Evolutionary conservation across 2,329 filamentous ascomycete species (phyloP), one percentile per base, ranked within the genome.

Genomic region (Dactylella cylindrospora): DNA sequence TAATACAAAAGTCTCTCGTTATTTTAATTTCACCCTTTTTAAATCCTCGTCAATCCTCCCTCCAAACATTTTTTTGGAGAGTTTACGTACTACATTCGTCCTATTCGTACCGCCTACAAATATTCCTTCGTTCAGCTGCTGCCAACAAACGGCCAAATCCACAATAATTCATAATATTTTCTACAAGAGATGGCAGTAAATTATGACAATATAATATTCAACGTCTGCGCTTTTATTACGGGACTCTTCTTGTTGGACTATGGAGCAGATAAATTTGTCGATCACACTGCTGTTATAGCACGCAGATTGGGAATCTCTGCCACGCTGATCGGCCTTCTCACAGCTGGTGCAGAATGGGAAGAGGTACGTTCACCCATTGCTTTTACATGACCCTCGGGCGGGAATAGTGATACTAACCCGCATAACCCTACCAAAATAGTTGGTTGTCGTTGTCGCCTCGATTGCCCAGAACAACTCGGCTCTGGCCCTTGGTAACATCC

Each of bases 321-420:
- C 23, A 76, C 76, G 2, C 46, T 80, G 20, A 75, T 81, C 61
- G 76, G 74, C 3, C 72, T 81, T 5, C 70, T 81, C 28, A 80
- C 78, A 2, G 77, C 76, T 9, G 78, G 78, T 13, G 77, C 74
- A 33, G 78, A 80, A 71, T 81, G 76, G 73, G 79, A 81, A 74
- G 78, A 80, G 74, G 77, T 78, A 68, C 38, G 67, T 40, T 10
- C 26, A 29, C 40, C 9, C 9, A 8, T 32, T 39, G n/a, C n/a
- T n/a, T 38, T 33, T 29, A 20, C 28, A n/a, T 19, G 29, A 40
- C 32, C n/a, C 31, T 35, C 12, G 6, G 6, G 39, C 10, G 9
- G 13, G 13, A n/a, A 25, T n/a, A n/a, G n/a, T n/a, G n/a, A n/a
- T n/a, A n/a, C n/a, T n/a, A n/a, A n/a, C n/a, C n/a, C n/a, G n/a